A percentile compares a stretch with the other conserved stretches of the same genome.
These are phyloP conservation scores for Stereocaulon alpinum DNA, from an alignment of 495 filamentous ascomycete genomes.

Conservation along the genomic window DNA sequence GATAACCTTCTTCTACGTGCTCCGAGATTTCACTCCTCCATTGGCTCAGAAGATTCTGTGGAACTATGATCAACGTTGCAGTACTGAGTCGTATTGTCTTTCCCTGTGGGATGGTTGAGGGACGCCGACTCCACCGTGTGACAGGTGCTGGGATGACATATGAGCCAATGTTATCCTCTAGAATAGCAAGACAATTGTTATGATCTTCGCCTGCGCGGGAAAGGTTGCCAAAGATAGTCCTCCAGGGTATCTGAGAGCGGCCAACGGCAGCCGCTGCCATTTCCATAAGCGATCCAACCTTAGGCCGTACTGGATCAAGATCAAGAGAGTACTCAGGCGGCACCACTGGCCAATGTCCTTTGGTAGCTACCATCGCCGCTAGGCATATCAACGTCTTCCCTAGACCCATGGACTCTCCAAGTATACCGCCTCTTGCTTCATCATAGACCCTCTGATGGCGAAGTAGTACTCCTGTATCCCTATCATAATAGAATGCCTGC, in stretches of 20 bases:
- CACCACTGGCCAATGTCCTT: slow-evolving; percentile 52
- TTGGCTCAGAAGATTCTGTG: slow-evolving; percentile 43
- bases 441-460: slow-evolving; percentile 61
- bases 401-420: slow-evolving; percentile 50
- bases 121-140: slow-evolving; percentile 36
- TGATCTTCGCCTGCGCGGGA: slow-evolving; percentile 30
- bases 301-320: slow-evolving; percentile 31
- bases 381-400: slow-evolving; percentile 89
- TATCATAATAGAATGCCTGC: slow-evolving; percentile 58
- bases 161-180: slow-evolving; percentile 41
- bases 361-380: slow-evolving; percentile 71
- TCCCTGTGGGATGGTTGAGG: slow-evolving; percentile 33
- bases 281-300: slow-evolving; percentile 45
- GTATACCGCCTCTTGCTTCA: slow-evolving; percentile 63
- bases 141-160: slow-evolving; percentile 45
- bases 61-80: slow-evolving; percentile 49
- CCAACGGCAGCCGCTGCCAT: slow-evolving; percentile 66
- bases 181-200: slow-evolving; percentile 41
- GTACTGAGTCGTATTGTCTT: slow-evolving; percentile 52
- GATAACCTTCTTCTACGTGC: slow-evolving; percentile 48
- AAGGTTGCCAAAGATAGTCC: slow-evolving; percentile 40
- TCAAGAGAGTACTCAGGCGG: slow-evolving; percentile 50
- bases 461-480: slow-evolving; percentile 49
- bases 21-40: slow-evolving; percentile 52
- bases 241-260: slow-evolving; percentile 60